These are phyloP conservation scores for Sphenostylis stenocarpa DNA, from an alignment of 306 rosid species.

Conservation along the genomic window DNA sequence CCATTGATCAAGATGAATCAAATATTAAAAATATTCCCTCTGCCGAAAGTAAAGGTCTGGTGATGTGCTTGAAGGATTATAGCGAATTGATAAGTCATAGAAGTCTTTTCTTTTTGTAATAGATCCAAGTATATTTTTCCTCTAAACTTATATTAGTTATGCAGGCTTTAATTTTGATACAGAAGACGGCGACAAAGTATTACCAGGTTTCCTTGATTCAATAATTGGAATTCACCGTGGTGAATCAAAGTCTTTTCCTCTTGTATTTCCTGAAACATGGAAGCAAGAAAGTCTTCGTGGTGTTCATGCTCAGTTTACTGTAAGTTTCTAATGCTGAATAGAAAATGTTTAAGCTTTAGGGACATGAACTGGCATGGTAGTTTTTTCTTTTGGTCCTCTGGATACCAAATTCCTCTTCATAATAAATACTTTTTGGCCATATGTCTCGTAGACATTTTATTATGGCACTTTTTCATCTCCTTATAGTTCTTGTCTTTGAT, in stretches of 20 bases:
- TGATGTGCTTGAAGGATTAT: slow-evolving; percentile 34
- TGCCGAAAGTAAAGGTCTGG: slow-evolving; percentile 88
- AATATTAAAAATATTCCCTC: slow-evolving; percentile 72
- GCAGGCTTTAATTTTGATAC: slow-evolving; percentile 89
- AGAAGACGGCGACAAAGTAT: slow-evolving; percentile 66
- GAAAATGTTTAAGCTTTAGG: not conserved
- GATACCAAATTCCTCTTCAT: slow-evolving; percentile 14
- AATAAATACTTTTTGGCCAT: slow-evolving; percentile 2
- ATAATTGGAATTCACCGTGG: slow-evolving; percentile 71
- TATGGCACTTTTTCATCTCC: slow-evolving; percentile 1
- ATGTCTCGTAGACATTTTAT: not conserved
- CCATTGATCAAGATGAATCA: slow-evolving; percentile 70
- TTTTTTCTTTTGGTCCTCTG: slow-evolving; percentile 12
- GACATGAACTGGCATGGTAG: slow-evolving; percentile 8
- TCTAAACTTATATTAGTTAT: slow-evolving; percentile 35
- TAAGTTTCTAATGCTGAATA: slow-evolving; percentile 44
- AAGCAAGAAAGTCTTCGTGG: slow-evolving; percentile 78
- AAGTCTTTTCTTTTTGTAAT: not conserved
- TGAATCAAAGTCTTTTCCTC: slow-evolving; percentile 83
- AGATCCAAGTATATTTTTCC: slow-evolving; percentile 20
- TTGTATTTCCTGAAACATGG: slow-evolving; percentile 92
- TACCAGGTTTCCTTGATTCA: slow-evolving; percentile 83
- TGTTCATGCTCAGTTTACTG: slow-evolving; percentile 87
- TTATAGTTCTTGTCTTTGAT: slow-evolving; percentile 1
- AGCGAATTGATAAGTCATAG: not conserved